Evolutionary conservation across 805 yeast species (phyloP).

Genomic region (Millerago galiae): DNA sequence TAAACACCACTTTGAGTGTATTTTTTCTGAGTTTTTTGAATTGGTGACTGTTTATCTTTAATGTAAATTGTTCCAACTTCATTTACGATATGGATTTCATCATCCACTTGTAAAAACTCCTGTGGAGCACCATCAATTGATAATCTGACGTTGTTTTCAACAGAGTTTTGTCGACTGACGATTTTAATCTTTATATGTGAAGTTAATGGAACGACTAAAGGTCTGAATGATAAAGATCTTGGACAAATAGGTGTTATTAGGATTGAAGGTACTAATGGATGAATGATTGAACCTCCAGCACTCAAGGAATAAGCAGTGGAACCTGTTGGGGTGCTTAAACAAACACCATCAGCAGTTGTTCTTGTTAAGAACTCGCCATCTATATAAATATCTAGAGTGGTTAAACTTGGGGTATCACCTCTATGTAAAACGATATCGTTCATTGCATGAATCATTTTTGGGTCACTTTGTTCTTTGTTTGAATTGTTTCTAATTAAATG

Average conservation of each 20-base stretch:
- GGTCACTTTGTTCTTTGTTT: constrained; percentile 1
- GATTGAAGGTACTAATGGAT: constrained; percentile 79
- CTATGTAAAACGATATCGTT: constrained; percentile 86
- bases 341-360: constrained; percentile 88
- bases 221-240: constrained; percentile 83
- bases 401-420: constrained; percentile 81
- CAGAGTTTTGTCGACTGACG: constrained; percentile 37
- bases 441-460: constrained; percentile 67
- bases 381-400: constrained; percentile 76
- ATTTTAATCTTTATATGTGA: constrained; percentile 66
- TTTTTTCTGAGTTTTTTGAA: constrained; percentile 17
- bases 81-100: constrained; percentile 66
- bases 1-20: constrained; percentile 56
- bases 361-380: constrained; percentile 82
- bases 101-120: constrained; percentile 62
- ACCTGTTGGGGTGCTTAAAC: constrained; percentile 87
- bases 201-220: constrained; percentile 71
- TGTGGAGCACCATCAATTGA: constrained; percentile 83
- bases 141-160: constrained; percentile 44
- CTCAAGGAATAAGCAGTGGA: constrained; percentile 88
- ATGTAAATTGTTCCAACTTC: constrained; percentile 57
- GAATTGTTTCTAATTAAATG: constrained; percentile 38
- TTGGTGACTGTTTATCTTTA: constrained; percentile 45
- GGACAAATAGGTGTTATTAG: constrained; percentile 90
- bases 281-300: constrained; percentile 90